Percentiles rank a stretch among this genome's conserved stretches.
phyloP scores from a whole-genome alignment of 2,329 filamentous ascomycete genomes.

The Colletotrichum simmondsii region DNA sequence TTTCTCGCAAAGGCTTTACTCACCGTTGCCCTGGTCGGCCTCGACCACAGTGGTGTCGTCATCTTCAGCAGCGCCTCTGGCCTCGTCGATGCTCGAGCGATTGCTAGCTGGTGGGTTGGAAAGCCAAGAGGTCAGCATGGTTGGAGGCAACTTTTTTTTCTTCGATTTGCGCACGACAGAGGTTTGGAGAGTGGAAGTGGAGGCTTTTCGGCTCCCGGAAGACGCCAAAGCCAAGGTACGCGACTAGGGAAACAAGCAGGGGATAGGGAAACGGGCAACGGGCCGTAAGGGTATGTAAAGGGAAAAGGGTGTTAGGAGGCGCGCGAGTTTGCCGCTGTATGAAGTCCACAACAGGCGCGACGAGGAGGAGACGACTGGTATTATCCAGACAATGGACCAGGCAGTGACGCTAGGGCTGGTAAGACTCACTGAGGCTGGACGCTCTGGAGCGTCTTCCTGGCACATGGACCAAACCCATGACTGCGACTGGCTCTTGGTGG shows the following conservation, averaged over 20 bases:
- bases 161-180: conserved; percentile 19
- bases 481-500: conserved; percentile 33
- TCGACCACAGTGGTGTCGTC: conserved; percentile 86
- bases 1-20: conserved; percentile 44
- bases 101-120: conserved; percentile 52
- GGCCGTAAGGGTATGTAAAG: background rate
- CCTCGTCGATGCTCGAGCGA: conserved; percentile 69
- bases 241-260: background rate
- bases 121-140: conserved; percentile 56
- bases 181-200: conserved; percentile 26
- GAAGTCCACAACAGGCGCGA: conserved; percentile 7
- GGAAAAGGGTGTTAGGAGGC: conserved; percentile 3
- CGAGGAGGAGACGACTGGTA: conserved; percentile 20
- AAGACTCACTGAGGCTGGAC: conserved; percentile 35
- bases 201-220: conserved; percentile 16
- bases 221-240: conserved; percentile 2
- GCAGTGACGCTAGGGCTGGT: conserved; percentile 29
- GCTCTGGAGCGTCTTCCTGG: conserved; percentile 35
- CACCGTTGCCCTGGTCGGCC: conserved; percentile 94
- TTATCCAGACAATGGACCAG: conserved; percentile 20
- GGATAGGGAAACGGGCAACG: background rate
- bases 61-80: conserved; percentile 60
- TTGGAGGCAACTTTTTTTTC: conserved; percentile 22
- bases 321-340: conserved; percentile 4
- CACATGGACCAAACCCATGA: conserved; percentile 38